Percentiles rank a stretch among this genome's conserved stretches.
Conservation (phyloP, 2,329 filamentous ascomycete genomes). For the Trichoderma koningiopsis region DNA sequence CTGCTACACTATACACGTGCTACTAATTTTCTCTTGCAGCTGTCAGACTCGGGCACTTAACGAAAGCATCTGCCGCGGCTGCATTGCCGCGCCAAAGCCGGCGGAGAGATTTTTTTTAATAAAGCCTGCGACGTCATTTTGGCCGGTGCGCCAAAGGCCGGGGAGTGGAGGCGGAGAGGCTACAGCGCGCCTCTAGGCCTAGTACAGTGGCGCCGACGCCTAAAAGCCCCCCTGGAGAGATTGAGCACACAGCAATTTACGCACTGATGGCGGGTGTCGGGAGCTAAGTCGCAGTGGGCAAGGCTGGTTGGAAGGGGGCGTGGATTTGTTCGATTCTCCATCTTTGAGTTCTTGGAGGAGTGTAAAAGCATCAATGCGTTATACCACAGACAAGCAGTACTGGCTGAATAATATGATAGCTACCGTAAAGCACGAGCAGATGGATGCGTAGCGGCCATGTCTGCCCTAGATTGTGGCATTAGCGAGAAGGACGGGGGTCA, state of each 20-base stretch:
- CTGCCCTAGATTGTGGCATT: neutral
- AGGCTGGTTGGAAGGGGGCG: neutral
- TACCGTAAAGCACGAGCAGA: neutral
- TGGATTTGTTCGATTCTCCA: neutral
- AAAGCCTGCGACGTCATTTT: constrained; percentile 19
- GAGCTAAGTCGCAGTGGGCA: constrained; percentile 10
- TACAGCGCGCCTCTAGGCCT: constrained; percentile 1
- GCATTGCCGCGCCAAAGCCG: constrained; percentile 25
- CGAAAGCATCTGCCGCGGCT: neutral
- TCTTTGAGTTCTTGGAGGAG: neutral
- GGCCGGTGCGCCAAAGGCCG: constrained; percentile 9
- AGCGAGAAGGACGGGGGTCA: neutral
- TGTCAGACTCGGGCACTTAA: neutral
- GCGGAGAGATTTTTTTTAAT: neutral
- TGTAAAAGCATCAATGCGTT: neutral
- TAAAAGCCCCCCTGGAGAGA: neutral
- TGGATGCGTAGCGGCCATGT: neutral
- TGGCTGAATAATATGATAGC: neutral
- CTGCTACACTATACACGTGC: too few relatives aligned
- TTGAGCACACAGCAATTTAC: neutral
- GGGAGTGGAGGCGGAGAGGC: constrained; percentile 24
- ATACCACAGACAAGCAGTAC: neutral
- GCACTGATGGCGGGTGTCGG: constrained; percentile 7
- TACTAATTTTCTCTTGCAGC: neutral
- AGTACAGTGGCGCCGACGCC: constrained; percentile 17